Percentiles rank a stretch among this genome's conserved stretches.
Evolutionary conservation across 164 flowering plant species (phyloP).

Genomic region (Vitis rupestris): DNA sequence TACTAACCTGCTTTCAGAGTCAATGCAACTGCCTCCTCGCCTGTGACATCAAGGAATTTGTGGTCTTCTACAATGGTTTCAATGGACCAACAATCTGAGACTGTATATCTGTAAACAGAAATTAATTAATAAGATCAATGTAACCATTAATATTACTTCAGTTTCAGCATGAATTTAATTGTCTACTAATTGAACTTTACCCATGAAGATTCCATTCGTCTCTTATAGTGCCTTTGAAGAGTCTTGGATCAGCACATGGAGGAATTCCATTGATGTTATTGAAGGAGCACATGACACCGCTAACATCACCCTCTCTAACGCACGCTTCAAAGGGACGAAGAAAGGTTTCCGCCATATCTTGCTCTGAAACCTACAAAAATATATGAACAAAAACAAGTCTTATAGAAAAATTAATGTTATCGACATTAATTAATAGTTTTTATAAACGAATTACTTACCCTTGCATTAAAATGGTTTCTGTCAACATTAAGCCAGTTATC

Average conservation of each 20-base stretch:
- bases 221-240: neutral
- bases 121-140: no score
- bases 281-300: slow-evolving; percentile 10
- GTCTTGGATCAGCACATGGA: slow-evolving; percentile 10
- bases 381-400: no score
- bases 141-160: no score
- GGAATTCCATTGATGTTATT: slow-evolving; percentile 9
- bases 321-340: neutral
- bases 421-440: no score
- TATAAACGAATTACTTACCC: neutral
- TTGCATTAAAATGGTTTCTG: slow-evolving; percentile 13
- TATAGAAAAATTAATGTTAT: no score
- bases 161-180: no score
- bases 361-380: neutral
- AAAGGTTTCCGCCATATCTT: slow-evolving; percentile 4
- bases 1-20: no score
- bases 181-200: neutral
- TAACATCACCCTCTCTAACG: slow-evolving; percentile 5
- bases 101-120: no score
- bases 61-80: no score
- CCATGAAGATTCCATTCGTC: slow-evolving; percentile 4
- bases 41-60: no score
- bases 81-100: no score
- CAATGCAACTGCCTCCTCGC: no score
- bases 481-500: slow-evolving; percentile 21